Evolutionary conservation across 1,139 yeast species (phyloP).

Genomic region (Candida smagusa): DNA sequence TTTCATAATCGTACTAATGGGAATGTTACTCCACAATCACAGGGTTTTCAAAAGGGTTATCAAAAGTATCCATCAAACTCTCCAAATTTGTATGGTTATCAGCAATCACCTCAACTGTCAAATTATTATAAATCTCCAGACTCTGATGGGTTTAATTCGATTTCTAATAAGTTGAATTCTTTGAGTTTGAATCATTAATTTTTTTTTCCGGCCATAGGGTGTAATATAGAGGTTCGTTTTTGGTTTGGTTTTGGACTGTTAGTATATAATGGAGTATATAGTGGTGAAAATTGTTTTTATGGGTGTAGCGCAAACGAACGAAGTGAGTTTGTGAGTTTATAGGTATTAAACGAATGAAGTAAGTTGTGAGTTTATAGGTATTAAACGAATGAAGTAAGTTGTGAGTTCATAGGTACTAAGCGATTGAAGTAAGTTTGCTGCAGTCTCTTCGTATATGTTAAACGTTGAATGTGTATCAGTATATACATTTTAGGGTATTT

Average conservation of each 20-base stretch:
- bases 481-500: no score
- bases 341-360: no score
- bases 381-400: neutral
- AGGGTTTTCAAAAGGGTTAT: slow-evolving; percentile 15
- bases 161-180: slow-evolving; percentile 32
- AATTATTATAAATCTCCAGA: slow-evolving; percentile 1
- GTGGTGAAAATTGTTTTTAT: neutral
- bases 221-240: slow-evolving; percentile 3
- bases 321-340: no score
- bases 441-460: no score
- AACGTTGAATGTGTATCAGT: no score
- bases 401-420: neutral
- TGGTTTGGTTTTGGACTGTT: slow-evolving; percentile 1
- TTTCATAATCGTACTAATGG: neutral
- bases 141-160: slow-evolving; percentile 3
- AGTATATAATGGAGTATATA: neutral
- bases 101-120: slow-evolving; percentile 10
- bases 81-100: slow-evolving; percentile 24
- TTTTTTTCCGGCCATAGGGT: slow-evolving; percentile 1
- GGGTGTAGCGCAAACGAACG: no score
- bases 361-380: neutral
- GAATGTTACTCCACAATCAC: slow-evolving; percentile 18
- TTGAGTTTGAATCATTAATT: slow-evolving; percentile 27
- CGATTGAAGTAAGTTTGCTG: neutral
- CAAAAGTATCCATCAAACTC: slow-evolving; percentile 24